Conservation (phyloP, 2,329 filamentous ascomycete species). For the Tolypocladium tropicale region DNA sequence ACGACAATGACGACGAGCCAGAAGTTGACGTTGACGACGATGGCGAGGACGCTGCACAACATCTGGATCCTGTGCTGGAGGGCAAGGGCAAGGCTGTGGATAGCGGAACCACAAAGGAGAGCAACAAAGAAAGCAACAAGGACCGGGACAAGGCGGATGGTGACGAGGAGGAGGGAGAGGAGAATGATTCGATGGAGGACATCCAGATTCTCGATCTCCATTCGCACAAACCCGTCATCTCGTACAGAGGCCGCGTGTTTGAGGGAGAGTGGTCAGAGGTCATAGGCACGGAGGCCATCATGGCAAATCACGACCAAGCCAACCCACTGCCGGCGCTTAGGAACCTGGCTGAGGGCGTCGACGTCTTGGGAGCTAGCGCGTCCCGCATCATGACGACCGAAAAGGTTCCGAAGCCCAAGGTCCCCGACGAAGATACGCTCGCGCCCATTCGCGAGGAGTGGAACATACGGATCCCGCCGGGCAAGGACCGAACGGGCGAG, state of each 20-base stretch:
- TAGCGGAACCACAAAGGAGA: conserved; percentile 12
- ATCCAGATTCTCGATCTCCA: conserved; percentile 82
- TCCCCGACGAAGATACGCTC: conserved; percentile 21
- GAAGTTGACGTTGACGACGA: conserved; percentile 15
- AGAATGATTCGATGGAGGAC: conserved; percentile 16
- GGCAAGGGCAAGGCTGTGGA: conserved; percentile 7
- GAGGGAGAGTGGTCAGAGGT: conserved; percentile 73
- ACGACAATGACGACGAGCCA: conserved; percentile 17
- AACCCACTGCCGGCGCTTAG: conserved; percentile 29
- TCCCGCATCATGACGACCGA: conserved; percentile 47
- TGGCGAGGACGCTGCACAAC: conserved; percentile 13
- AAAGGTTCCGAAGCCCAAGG: conserved; percentile 43
- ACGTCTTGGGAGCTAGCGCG: conserved; percentile 57
- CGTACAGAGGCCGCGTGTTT: conserved; percentile 70
- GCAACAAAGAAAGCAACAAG: conserved; percentile 9
- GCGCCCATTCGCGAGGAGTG: conserved; percentile 29
- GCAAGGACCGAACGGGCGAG: conserved; percentile 36
- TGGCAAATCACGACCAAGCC: conserved; percentile 36
- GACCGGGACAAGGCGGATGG: conserved; percentile 3
- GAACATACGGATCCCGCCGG: conserved; percentile 34
- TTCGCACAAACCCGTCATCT: conserved; percentile 63
- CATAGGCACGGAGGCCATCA: conserved; percentile 74
- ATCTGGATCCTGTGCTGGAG: conserved; percentile 24
- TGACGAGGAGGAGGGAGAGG: conserved; percentile 5
- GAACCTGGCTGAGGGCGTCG: conserved; percentile 42